phyloP scores from a whole-genome alignment of 305 asterid genomes.

The Euphrasia arctica region DNA sequence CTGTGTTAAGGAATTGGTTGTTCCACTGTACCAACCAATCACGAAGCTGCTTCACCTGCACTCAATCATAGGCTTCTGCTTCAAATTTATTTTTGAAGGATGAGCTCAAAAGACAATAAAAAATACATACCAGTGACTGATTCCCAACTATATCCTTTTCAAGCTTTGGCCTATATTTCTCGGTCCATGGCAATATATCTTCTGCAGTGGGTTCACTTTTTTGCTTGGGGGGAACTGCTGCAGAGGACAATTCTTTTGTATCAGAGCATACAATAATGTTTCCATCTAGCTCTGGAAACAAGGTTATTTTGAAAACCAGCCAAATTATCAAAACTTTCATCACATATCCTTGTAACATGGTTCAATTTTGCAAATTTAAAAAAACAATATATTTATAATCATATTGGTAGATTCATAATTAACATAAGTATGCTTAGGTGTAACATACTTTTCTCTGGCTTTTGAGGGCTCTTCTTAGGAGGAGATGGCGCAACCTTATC shows the following conservation, averaged over 20 bases:
- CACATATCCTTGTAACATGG: too few relatives aligned
- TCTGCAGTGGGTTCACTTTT: constrained; percentile 41
- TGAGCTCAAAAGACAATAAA: constrained; percentile 26
- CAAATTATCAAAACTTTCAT: too few relatives aligned
- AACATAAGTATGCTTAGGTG: constrained; percentile 20
- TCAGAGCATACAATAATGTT: constrained; percentile 26
- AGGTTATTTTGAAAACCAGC: too few relatives aligned
- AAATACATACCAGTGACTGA: constrained; percentile 71
- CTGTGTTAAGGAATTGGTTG: constrained; percentile 60
- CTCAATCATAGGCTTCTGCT: constrained; percentile 20
- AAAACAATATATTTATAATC: not conserved
- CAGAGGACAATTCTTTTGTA: constrained; percentile 40
- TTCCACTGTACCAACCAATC: constrained; percentile 89
- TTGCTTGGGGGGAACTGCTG: constrained; percentile 41
- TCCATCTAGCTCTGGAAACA: constrained; percentile 39
- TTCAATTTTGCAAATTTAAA: too few relatives aligned
- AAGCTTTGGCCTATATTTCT: constrained; percentile 78
- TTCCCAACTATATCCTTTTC: constrained; percentile 85
- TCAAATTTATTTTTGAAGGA: constrained; percentile 21
- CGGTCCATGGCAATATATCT: constrained; percentile 75
- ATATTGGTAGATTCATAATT: constrained; percentile 20
- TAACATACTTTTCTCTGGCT: constrained; percentile 52
- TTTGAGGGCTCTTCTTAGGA: constrained; percentile 58
- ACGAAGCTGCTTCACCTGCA: constrained; percentile 97
- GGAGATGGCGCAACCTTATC: constrained; percentile 55